Conservation (phyloP, 2,329 filamentous ascomycete species). For the Pseudohalonectria lignicola region DNA sequence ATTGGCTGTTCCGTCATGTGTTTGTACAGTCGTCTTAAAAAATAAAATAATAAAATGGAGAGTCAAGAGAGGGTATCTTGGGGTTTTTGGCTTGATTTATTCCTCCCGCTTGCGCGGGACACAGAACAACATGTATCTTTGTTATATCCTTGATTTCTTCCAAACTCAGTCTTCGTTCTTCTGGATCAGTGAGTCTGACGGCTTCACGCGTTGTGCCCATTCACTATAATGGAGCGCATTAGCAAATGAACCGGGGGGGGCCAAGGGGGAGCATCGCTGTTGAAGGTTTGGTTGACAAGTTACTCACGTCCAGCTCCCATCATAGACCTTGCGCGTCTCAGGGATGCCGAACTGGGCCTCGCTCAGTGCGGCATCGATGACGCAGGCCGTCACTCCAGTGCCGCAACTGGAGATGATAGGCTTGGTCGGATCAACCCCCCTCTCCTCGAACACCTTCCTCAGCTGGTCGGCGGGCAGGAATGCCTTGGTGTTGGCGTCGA, state of each 20-base stretch:
- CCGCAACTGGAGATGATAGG: slow-evolving; percentile 85
- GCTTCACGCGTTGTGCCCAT: slow-evolving; percentile 3
- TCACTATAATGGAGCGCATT: too few relatives aligned
- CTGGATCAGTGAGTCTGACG: slow-evolving; percentile 2
- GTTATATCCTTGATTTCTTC: too few relatives aligned
- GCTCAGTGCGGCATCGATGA: slow-evolving; percentile 77
- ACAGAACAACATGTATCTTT: too few relatives aligned
- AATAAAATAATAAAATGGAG: too few relatives aligned
- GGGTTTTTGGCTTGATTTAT: too few relatives aligned
- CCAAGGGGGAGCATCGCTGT: neutral
- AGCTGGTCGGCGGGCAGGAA: slow-evolving; percentile 65
- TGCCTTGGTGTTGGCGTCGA: slow-evolving; percentile 75
- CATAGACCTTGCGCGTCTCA: slow-evolving; percentile 68
- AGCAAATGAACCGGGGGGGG: too few relatives aligned
- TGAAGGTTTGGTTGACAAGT: neutral
- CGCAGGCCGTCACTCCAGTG: slow-evolving; percentile 85
- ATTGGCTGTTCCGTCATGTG: too few relatives aligned
- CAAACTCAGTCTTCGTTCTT: neutral
- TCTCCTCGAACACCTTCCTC: slow-evolving; percentile 64
- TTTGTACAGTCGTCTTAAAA: too few relatives aligned
- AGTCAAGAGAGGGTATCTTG: too few relatives aligned
- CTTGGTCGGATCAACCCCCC: slow-evolving; percentile 65
- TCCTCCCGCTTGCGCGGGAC: too few relatives aligned
- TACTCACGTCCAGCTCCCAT: slow-evolving; percentile 95
- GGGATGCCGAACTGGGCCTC: slow-evolving; percentile 64